Percentiles rank a stretch among this genome's conserved stretches.
Conservation (phyloP, 208 protist species). For the Acanthamoeba triangularis region DNA sequence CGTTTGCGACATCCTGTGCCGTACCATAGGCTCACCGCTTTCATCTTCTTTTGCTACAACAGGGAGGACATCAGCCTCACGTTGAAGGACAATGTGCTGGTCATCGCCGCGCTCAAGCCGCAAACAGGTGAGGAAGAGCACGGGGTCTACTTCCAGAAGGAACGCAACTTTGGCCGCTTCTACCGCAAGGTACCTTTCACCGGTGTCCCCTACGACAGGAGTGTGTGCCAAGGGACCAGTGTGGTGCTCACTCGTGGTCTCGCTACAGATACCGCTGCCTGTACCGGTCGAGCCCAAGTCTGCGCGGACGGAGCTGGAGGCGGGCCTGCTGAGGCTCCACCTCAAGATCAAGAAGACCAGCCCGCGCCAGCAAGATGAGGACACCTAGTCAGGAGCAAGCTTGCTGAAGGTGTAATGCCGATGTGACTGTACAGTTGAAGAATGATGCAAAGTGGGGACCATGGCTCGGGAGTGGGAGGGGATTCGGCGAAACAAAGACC, state of each 20-base stretch:
- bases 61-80: slow-evolving; percentile 33
- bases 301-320: background rate
- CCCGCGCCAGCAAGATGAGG: too few relatives aligned
- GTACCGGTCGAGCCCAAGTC: background rate
- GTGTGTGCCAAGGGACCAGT: too few relatives aligned
- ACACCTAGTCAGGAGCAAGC: too few relatives aligned
- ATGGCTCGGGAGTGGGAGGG: too few relatives aligned
- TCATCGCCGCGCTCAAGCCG: slow-evolving; percentile 2
- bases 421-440: too few relatives aligned
- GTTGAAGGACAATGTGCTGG: slow-evolving; percentile 4
- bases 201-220: too few relatives aligned
- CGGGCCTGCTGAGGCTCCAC: background rate
- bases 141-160: slow-evolving; percentile 4
- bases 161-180: slow-evolving; percentile 43
- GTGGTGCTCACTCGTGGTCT: too few relatives aligned
- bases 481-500: too few relatives aligned
- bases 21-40: too few relatives aligned
- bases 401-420: too few relatives aligned
- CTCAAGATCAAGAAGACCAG: background rate
- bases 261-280: background rate
- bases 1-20: too few relatives aligned
- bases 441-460: too few relatives aligned
- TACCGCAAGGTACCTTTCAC: slow-evolving; percentile 3
- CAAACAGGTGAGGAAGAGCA: background rate
- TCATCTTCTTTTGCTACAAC: background rate